A percentile compares a stretch with the other conserved stretches of the same genome.
Conservation (phyloP, 2,329 filamentous ascomycete species). For the Ophiostoma fasciatum region DNA sequence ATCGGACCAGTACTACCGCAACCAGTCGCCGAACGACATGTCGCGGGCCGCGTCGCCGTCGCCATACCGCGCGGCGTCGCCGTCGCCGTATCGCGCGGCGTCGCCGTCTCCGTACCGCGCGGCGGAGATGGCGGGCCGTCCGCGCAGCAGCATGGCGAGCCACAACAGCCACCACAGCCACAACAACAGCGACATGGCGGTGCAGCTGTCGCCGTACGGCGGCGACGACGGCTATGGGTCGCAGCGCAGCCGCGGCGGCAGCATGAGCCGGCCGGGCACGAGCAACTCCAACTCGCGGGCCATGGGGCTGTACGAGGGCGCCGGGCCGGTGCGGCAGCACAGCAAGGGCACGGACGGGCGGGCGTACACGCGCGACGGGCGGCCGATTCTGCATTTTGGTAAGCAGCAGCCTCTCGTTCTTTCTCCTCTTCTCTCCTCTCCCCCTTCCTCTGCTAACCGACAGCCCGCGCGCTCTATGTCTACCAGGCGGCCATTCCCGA, state of each 20-base stretch:
- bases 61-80: slow-evolving; percentile 23
- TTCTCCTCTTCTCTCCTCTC: not conserved
- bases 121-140: slow-evolving; percentile 27
- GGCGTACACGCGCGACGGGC: slow-evolving; percentile 73
- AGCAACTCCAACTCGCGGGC: slow-evolving; percentile 26
- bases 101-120: slow-evolving; percentile 32
- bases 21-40: slow-evolving; percentile 35
- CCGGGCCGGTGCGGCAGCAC: slow-evolving; percentile 33
- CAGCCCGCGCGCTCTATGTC: slow-evolving; percentile 86
- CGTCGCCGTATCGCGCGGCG: too few relatives aligned
- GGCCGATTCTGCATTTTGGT: slow-evolving; percentile 88
- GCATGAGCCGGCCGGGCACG: slow-evolving; percentile 28
- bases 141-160: slow-evolving; percentile 34
- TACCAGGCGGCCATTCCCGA: slow-evolving; percentile 92
- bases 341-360: slow-evolving; percentile 86
- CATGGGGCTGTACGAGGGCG: slow-evolving; percentile 42
- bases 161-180: slow-evolving; percentile 14
- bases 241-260: slow-evolving; percentile 32
- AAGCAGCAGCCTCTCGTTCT: slow-evolving; percentile 37
- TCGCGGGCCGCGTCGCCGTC: slow-evolving; percentile 24
- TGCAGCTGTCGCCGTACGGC: slow-evolving; percentile 43
- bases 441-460: slow-evolving; percentile 7
- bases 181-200: slow-evolving; percentile 40
- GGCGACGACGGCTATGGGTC: slow-evolving; percentile 44
- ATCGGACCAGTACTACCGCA: slow-evolving; percentile 34